phyloP scores from a whole-genome alignment of 176 grass and related monocot species.

The Lolium multiflorum region DNA sequence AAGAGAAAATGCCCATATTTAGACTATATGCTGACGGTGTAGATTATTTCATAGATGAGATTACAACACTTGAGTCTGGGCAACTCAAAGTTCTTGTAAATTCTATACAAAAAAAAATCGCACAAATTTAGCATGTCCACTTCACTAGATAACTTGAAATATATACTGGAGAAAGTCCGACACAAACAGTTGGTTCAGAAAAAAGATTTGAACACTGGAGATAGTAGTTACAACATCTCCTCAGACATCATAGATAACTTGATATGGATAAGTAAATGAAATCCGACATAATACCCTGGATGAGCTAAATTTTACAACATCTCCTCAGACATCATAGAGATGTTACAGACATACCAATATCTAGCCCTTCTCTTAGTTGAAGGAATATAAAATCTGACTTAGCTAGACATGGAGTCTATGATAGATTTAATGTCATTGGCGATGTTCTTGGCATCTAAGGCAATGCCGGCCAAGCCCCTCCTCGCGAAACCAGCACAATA shows the following conservation, averaged over 20 bases:
- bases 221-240: too few relatives aligned
- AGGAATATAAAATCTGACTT: background rate
- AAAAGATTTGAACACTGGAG: background rate
- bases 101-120: background rate
- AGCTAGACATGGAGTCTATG: background rate
- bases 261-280: too few relatives aligned
- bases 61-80: background rate
- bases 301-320: background rate
- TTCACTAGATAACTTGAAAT: background rate
- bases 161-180: too few relatives aligned
- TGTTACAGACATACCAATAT: background rate
- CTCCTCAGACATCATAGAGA: background rate
- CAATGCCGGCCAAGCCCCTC: background rate
- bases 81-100: background rate
- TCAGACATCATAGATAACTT: too few relatives aligned
- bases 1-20: background rate
- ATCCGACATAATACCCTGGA: background rate
- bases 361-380: background rate
- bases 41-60: background rate
- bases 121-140: background rate
- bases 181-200: background rate
- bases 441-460: background rate
- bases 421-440: background rate
- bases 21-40: background rate
- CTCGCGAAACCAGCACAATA: background rate